Evolutionary conservation across 352 stramenopile genomes (phyloP), one percentile per base, ranked within the genome.

Genomic region (Pythium phragmiticola): DNA sequence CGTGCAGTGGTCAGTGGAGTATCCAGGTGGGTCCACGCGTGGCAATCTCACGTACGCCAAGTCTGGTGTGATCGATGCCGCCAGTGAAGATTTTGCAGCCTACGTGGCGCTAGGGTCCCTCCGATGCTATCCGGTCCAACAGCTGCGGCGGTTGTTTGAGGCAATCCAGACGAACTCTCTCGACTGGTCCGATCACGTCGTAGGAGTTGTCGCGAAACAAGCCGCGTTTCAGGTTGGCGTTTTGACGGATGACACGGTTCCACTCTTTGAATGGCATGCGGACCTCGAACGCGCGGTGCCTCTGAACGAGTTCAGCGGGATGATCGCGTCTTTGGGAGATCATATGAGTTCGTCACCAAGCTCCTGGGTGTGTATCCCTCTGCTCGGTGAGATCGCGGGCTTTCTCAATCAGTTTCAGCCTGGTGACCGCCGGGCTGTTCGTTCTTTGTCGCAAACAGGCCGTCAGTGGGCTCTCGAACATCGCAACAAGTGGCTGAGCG

Each of bases 311-410:
- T 51, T 61, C 7, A 17, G 16, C n/a, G 17, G 17, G 2, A 53
- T 42, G 2, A 45, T 53, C 2, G 17, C 28, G 7, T 13, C 11
- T n/a, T 1, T 50, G 34, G 16, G 33, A 21, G 41, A 30, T 6
- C 39, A 13, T n/a, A 23, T 63, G 2, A 30, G 30, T 26, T 30
- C 55, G 1, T 61, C 55, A 12, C 55, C 55, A 12, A 55, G 56
- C 30, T 36, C 28, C 4, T 66, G 50, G 49, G 53, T 39, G 14
- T 48, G 39, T 26, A 54, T 66, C 23, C 50, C 47, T 4, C 23
- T 65, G 16, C 39, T 65, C 11, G 58, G 48, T 37, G 42, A 60
- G n/a, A 13, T 66, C 7, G 59, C 59, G 26, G 49, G 41, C 16
- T 66, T 66, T 28, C 41, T 66, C 6, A 26, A 49, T 36, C 59